Percentiles rank a stretch among this genome's conserved stretches.
phyloP scores from a whole-genome alignment of 177 flowering plant species.

The Vitis hybrid region DNA sequence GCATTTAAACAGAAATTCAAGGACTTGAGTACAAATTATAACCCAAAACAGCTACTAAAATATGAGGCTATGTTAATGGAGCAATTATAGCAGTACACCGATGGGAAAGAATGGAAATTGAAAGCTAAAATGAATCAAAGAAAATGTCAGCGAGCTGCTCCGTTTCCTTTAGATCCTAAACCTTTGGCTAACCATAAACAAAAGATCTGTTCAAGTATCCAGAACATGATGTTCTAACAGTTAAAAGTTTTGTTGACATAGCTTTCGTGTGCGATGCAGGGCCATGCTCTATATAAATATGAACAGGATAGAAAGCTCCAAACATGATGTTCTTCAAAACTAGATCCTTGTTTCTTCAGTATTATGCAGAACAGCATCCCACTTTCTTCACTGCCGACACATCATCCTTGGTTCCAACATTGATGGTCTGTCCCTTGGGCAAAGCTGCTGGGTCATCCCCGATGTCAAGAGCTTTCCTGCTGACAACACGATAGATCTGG shows the following conservation, averaged over 20 bases:
- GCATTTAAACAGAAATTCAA: too few species aligned
- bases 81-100: not conserved
- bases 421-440: constrained; percentile 80
- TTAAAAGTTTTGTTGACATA: not conserved
- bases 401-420: constrained; percentile 71
- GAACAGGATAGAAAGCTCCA: constrained; percentile 11
- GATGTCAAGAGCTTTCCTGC: constrained; percentile 72
- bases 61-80: too few species aligned
- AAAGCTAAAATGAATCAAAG: constrained; percentile 7
- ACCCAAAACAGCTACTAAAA: too few species aligned
- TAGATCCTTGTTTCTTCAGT: not conserved
- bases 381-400: constrained; percentile 74
- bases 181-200: constrained; percentile 1
- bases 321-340: not conserved
- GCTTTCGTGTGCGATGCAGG: not conserved
- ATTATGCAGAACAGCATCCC: constrained; percentile 68
- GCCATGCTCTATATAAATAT: constrained; percentile 13
- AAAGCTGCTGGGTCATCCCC: constrained; percentile 70
- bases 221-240: constrained; percentile 8
- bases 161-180: not conserved
- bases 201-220: not conserved
- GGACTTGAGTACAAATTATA: too few species aligned
- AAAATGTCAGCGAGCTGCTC: not conserved
- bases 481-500: constrained; percentile 71
- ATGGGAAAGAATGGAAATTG: not conserved